Evolutionary conservation across 805 yeast species (phyloP), one percentile per base, ranked within the genome.

Genomic region (Naumovozyma dairenensis): DNA sequence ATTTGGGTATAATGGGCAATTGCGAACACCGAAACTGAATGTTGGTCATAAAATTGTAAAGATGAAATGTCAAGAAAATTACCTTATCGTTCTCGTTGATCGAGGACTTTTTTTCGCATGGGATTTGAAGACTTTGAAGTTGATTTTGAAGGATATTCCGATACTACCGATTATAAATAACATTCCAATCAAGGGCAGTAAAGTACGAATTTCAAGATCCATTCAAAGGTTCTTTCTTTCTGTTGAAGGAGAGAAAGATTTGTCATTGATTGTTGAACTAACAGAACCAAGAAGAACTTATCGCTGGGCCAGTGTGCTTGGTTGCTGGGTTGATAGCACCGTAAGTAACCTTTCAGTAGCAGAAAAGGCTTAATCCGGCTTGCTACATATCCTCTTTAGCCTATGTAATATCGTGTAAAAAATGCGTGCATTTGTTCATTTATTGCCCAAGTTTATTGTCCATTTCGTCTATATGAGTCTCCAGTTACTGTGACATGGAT

Each of bases 71-170:
- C 45, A 46, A 16, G 59, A 63, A 7, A 44, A 49, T 12, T 74
- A 61, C 45, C 70, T 77, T 63, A 69, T 69, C 8, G 49, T 75
- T 16, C 65, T 78, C 0, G 74, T 83, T 1, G 77, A 76, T 30
- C 62, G 67, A 20, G 86, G 86, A 0, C 55, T 72, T 0, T 44
- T 78, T 10, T 66, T 69, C 30, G 50, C 48, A 5, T 55, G 59
- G 59, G 38, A 55, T 37, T 29, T 58, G 17, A 24, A 31, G 4
- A 39, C 29, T 5, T 28, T 38, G 25, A 46, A 38, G 31, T 31
- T 40, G 10, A 26, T 54, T 5, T 34, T 44, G 21, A 49, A 47
- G 21, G 43, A 51, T 22, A 39, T 58, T 3, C 47, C 62, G 6
- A 43, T 56, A 2, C 33, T 48, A 16, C 60, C 59, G 3, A 38